These are phyloP conservation scores for Boletus barrowsii DNA, from an alignment of 768 basidiomycete species.

Conservation along the genomic window DNA sequence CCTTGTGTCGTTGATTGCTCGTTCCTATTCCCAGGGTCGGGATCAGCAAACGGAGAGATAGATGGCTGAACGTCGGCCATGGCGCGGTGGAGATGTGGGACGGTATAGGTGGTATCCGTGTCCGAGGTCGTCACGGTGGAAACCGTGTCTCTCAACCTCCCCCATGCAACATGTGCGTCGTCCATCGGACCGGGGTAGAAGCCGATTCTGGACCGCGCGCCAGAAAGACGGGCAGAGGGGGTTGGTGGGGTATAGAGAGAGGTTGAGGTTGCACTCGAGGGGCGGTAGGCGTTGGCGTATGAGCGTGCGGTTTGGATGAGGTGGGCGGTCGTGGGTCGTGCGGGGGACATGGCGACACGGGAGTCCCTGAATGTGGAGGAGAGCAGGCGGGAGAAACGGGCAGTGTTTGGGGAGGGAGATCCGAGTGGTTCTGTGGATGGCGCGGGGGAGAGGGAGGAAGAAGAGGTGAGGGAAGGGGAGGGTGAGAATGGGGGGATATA, in stretches of 20 bases:
- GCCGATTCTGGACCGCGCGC: slow-evolving; percentile 13
- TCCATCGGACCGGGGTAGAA: slow-evolving; percentile 5
- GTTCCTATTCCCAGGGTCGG: neutral
- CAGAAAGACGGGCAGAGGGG: slow-evolving; percentile 1
- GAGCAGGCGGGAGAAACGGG: slow-evolving; percentile 21
- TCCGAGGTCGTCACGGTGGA: slow-evolving; percentile 24
- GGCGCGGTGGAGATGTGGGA: slow-evolving; percentile 5
- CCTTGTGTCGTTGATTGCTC: neutral
- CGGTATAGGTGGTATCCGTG: slow-evolving; percentile 7
- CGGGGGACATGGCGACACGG: slow-evolving; percentile 1
- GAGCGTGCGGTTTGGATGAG: slow-evolving; percentile 18
- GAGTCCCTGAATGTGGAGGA: slow-evolving; percentile 19
- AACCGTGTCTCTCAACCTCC: slow-evolving; percentile 15
- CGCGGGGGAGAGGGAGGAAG: slow-evolving; percentile 12
- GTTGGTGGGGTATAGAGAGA: slow-evolving; percentile 17
- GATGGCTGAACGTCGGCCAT: neutral
- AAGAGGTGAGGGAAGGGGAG: slow-evolving; percentile 10
- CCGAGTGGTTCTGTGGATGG: slow-evolving; percentile 14
- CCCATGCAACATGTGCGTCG: neutral
- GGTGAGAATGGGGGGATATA: slow-evolving; percentile 22
- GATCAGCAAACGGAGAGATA: neutral
- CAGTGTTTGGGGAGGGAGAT: neutral
- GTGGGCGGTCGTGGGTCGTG: slow-evolving; percentile 15
- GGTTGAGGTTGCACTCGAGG: slow-evolving; percentile 4
- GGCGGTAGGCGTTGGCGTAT: slow-evolving; percentile 14